Evolutionary conservation across 208 protist genomes (phyloP).

Genomic region (Spongospora subterranea): DNA sequence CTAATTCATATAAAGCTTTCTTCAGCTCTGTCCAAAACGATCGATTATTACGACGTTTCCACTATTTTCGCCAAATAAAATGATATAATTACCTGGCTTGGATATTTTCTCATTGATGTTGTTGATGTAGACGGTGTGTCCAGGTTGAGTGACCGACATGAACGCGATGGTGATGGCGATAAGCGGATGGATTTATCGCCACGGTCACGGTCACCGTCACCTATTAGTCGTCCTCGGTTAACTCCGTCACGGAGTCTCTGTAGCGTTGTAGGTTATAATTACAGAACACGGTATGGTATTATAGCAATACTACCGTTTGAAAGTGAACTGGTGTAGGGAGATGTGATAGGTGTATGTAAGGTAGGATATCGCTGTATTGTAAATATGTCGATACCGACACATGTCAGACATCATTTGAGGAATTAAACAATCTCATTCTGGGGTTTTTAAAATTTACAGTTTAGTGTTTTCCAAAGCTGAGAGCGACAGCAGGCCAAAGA

Average conservation of each 20-base stretch:
- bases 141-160: constrained; percentile 62
- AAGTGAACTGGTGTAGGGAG: no score
- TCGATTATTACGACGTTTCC: background rate
- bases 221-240: background rate
- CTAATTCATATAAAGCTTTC: constrained; percentile 77
- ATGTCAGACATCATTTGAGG: no score
- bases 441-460: no score
- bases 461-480: background rate
- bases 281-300: no score
- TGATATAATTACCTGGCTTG: constrained; percentile 72
- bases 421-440: no score
- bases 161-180: background rate
- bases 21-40: constrained; percentile 56
- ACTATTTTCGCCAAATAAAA: background rate
- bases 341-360: no score
- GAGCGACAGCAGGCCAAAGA: background rate
- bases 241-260: background rate
- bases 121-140: constrained; percentile 84
- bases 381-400: no score
- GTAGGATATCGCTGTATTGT: no score
- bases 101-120: constrained; percentile 84
- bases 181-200: background rate
- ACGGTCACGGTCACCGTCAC: background rate
- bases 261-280: no score
- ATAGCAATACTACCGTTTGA: no score